Percentiles rank a stretch among this genome's conserved stretches.
phyloP scores from a whole-genome alignment of 305 asterid species.

The Euphrasia arctica region DNA sequence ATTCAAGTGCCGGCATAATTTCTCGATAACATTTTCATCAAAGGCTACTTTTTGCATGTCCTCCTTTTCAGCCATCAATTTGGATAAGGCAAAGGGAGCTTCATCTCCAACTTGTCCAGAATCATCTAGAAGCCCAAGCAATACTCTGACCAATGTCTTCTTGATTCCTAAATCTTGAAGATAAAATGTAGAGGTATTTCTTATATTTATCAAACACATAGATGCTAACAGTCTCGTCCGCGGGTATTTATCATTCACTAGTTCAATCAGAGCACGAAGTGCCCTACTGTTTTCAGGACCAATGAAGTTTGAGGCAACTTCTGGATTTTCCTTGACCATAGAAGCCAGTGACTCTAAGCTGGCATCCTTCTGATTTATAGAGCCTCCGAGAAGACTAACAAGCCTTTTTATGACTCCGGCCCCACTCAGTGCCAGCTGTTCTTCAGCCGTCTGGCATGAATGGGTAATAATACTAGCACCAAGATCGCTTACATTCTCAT shows the following conservation, averaged over 20 bases:
- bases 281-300: conserved; percentile 77
- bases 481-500: conserved; percentile 87
- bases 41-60: conserved; percentile 78
- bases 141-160: conserved; percentile 53
- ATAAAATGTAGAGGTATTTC: conserved; percentile 50
- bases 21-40: conserved; percentile 61
- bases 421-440: conserved; percentile 72
- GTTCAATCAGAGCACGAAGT: conserved; percentile 51
- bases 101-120: conserved; percentile 97
- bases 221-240: conserved; percentile 88
- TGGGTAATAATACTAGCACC: conserved; percentile 88
- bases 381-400: conserved; percentile 71
- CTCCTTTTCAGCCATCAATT: conserved; percentile 70
- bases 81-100: conserved; percentile 74
- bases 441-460: conserved; percentile 68
- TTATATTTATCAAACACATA: conserved; percentile 65
- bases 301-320: conserved; percentile 61
- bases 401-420: conserved; percentile 76
- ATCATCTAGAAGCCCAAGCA: conserved; percentile 85
- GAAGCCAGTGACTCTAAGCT: conserved; percentile 85
- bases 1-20: conserved; percentile 54
- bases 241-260: conserved; percentile 73
- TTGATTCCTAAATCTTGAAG: conserved; percentile 61
- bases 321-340: conserved; percentile 66
- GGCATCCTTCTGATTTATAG: conserved; percentile 77